Base-by-base conservation (phyloP, 495 filamentous ascomycete genomes). In the Entonaema liquescens region DNA sequence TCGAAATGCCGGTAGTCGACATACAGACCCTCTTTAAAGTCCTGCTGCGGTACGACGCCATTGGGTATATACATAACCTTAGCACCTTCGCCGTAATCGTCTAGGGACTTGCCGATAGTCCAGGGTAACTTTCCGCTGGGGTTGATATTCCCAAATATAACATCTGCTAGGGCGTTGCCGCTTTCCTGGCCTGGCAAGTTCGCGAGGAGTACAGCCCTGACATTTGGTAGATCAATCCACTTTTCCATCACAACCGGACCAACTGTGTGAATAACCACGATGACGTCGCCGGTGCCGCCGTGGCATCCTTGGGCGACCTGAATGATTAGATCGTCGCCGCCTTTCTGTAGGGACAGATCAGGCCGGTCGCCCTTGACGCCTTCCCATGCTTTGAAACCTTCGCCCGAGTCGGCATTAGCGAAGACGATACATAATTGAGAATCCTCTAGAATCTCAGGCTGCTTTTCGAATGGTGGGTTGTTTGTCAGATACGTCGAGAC, bases 1-100 rank as follows among this genome's bases (percentile, higher is more conserved):
- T 98, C 95, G 75, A 98, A 98, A 68, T 96, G 85, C 7, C 95
- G 90, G 76, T 98, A 97, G 77, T 98, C 95, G 73, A 96, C 88
- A 71, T 93, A 92, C 5, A 97, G 81, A 0, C 93, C 93, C 69
- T 98, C 93, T 3, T 82, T 82, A 69, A 97, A 95, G 73, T 92
- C 88, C 72, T 96, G 92, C 76, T 97, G 94, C 2, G 95, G 95
- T 0, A 90, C 82, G 7, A 89, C 75, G 12, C 84, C 89, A 67
- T 94, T 92, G 3, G 93, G 85, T 44, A 88, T 82, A 75, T 91
- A 94, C 66, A 96, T 79, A 21, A 99, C 83, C 66, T 92, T 86
- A 1, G 86, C 92, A 5, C 87, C 89, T 5, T 90, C 88, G 0
- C 95, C 95, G 67, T 97, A 98, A 77, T 98, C 93, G 38, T 89